These are phyloP conservation scores for Saksenaea oblongispora DNA, from an alignment of 371 early-diverging fungal genomes.

Conservation along the genomic window DNA sequence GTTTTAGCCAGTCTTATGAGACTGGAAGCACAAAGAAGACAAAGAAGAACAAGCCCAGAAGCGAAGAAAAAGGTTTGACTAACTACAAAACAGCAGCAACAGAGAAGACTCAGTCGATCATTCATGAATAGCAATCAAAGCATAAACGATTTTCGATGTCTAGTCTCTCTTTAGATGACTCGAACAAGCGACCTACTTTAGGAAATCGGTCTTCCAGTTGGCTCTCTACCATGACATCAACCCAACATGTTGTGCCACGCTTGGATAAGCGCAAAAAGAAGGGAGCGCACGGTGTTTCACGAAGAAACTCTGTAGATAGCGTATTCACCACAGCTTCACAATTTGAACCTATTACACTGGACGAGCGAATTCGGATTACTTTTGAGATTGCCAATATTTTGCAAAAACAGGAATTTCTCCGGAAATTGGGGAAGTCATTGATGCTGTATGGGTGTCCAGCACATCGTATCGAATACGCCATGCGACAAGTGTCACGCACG, in stretches of 20 bases:
- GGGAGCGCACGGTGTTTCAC: slow-evolving; percentile 28
- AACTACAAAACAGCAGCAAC: slow-evolving; percentile 13
- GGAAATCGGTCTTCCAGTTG: slow-evolving; percentile 44
- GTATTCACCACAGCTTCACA: slow-evolving; percentile 52
- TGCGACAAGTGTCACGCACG: slow-evolving; percentile 49
- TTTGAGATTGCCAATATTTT: slow-evolving; percentile 65
- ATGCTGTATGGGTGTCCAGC: slow-evolving; percentile 65
- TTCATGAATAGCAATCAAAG: not conserved
- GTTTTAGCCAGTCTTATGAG: slow-evolving; percentile 45
- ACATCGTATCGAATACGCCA: slow-evolving; percentile 60
- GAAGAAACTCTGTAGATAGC: slow-evolving; percentile 42
- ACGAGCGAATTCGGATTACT: slow-evolving; percentile 60
- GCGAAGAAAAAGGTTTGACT: slow-evolving; percentile 12
- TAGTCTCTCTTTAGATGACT: slow-evolving; percentile 18
- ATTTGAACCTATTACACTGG: slow-evolving; percentile 52
- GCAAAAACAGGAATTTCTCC: slow-evolving; percentile 62
- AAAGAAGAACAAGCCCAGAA: slow-evolving; percentile 9
- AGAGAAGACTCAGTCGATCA: not conserved
- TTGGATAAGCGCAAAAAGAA: slow-evolving; percentile 35
- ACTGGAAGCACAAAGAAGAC: slow-evolving; percentile 34
- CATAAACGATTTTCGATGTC: slow-evolving; percentile 27
- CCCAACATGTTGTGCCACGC: slow-evolving; percentile 46
- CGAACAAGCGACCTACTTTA: slow-evolving; percentile 28
- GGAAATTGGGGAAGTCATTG: slow-evolving; percentile 52
- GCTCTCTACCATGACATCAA: slow-evolving; percentile 41